Conservation (phyloP, 345 rosid genomes). For the Eucalyptus cloeziana region DNA sequence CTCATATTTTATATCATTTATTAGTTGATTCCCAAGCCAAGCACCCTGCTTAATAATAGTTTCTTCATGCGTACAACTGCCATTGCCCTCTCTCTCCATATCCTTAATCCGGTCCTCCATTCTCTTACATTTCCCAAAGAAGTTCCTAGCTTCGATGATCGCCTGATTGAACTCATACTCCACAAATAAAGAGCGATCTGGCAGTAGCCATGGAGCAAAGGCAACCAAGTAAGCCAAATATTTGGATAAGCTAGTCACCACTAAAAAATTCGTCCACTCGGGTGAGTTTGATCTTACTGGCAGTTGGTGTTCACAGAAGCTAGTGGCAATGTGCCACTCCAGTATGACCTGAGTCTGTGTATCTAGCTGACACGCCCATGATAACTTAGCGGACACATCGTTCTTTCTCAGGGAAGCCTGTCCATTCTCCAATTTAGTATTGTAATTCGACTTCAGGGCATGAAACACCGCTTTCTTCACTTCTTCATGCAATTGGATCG, state of each 20-base stretch:
- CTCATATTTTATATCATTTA: fast-evolving
- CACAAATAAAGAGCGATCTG: background rate
- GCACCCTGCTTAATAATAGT: background rate
- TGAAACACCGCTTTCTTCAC: background rate
- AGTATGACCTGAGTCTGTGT: too few relatives aligned
- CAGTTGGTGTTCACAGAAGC: too few relatives aligned
- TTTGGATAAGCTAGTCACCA: background rate
- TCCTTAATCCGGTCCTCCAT: background rate
- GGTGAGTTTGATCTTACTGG: background rate
- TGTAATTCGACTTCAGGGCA: background rate
- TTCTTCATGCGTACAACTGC: background rate
- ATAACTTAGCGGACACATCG: fast-evolving
- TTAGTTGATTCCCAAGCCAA: background rate
- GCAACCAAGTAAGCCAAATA: background rate
- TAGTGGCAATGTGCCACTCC: too few relatives aligned
- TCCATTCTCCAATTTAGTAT: background rate
- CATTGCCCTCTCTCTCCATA: background rate
- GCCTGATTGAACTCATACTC: background rate
- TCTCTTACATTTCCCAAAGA: background rate
- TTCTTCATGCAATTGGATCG: background rate
- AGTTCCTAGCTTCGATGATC: background rate
- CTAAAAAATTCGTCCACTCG: background rate
- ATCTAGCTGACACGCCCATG: too few relatives aligned
- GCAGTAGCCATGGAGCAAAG: background rate
- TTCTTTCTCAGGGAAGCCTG: too few relatives aligned